A percentile compares a stretch with the other conserved stretches of the same genome.
Conservation (phyloP, 768 basidiomycete species). For the Suillus sp. region DNA sequence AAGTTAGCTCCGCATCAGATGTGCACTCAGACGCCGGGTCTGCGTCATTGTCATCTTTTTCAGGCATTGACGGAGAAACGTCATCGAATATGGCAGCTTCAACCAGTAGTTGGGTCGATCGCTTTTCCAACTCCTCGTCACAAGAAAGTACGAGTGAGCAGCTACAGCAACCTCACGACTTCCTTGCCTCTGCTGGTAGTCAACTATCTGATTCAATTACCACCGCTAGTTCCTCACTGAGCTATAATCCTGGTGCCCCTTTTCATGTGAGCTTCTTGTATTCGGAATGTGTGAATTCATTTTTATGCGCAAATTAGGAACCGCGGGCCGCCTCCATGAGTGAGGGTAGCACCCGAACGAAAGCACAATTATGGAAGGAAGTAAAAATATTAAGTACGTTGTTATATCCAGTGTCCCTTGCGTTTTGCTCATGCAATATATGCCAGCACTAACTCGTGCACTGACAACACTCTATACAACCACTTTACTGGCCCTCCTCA, state of each 20-base stretch:
- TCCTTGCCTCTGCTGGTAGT: conserved; percentile 15
- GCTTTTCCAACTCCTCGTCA: conserved; percentile 28
- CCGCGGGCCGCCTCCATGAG: conserved; percentile 6
- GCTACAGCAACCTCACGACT: conserved; percentile 19
- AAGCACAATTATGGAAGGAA: conserved; percentile 88
- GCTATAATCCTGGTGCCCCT: conserved; percentile 15
- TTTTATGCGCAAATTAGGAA: background rate
- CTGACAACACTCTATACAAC: conserved; percentile 86
- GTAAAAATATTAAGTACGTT: conserved; percentile 80
- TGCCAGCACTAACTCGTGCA: conserved; percentile 80
- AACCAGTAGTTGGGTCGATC: conserved; percentile 47
- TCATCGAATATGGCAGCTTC: conserved; percentile 36
- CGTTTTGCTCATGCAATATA: conserved; percentile 12
- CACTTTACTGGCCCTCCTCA: conserved; percentile 84
- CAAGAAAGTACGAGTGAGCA: background rate
- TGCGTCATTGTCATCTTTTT: conserved; percentile 40
- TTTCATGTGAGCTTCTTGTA: conserved; percentile 1
- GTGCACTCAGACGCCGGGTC: conserved; percentile 47
- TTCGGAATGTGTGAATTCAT: background rate
- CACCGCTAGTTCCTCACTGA: conserved; percentile 39
- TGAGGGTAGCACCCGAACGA: conserved; percentile 47
- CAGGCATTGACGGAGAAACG: conserved; percentile 43
- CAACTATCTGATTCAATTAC: conserved; percentile 46
- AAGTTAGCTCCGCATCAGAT: conserved; percentile 42
- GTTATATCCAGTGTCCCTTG: background rate